Conservation (phyloP, 2,329 filamentous ascomycete species). For the Chaetomiaceae sp. region DNA sequence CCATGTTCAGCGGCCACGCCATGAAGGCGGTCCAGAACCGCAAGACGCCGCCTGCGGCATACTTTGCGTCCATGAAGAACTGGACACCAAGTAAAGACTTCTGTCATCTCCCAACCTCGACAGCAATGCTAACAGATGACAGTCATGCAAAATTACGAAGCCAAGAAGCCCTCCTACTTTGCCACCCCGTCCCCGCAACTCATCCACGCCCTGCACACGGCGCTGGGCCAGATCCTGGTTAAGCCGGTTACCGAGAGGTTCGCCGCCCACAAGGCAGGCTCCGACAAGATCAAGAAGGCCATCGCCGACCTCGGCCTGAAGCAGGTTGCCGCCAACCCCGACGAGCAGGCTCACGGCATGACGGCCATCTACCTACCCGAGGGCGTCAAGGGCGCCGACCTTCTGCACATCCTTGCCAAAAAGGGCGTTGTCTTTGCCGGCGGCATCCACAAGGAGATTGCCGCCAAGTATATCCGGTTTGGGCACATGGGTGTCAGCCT, state of each 20-base stretch:
- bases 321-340: slow-evolving; percentile 78
- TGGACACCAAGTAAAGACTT: slow-evolving; percentile 75
- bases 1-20: slow-evolving; percentile 87
- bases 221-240: slow-evolving; percentile 80
- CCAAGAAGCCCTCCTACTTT: slow-evolving; percentile 96
- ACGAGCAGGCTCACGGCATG: slow-evolving; percentile 95
- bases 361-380: slow-evolving; percentile 95
- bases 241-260: slow-evolving; percentile 78
- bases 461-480: slow-evolving; percentile 87
- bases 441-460: slow-evolving; percentile 93
- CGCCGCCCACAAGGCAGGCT: slow-evolving; percentile 71
- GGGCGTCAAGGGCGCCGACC: slow-evolving; percentile 70
- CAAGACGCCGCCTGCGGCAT: slow-evolving; percentile 77
- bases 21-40: slow-evolving; percentile 75
- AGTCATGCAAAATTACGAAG: slow-evolving; percentile 99
- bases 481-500: slow-evolving; percentile 97
- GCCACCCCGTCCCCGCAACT: slow-evolving; percentile 94
- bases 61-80: slow-evolving; percentile 96
- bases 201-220: slow-evolving; percentile 85
- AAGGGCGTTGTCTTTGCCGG: slow-evolving; percentile 92
- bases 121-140: not conserved
- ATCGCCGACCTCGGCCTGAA: slow-evolving; percentile 77
- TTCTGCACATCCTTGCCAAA: slow-evolving; percentile 79
- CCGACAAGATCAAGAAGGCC: slow-evolving; percentile 81
- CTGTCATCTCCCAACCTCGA: not conserved